Evolutionary conservation across 352 stramenopile genomes (phyloP).

Genomic region (Phytophthora syringae): DNA sequence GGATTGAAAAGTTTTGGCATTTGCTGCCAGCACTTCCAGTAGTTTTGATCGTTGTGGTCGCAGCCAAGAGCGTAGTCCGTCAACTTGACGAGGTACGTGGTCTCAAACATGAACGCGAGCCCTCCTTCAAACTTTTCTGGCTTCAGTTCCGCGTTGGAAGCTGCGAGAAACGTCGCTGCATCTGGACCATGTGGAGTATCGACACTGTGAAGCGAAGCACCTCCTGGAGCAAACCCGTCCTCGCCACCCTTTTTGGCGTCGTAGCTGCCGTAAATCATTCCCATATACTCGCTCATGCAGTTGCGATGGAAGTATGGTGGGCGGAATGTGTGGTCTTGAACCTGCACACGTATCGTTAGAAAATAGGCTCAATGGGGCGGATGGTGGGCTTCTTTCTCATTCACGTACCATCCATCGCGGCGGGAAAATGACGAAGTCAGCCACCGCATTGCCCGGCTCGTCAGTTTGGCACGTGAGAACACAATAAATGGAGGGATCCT

Average conservation of each 20-base stretch:
- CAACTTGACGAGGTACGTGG: conserved; percentile 91
- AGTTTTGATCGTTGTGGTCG: conserved; percentile 90
- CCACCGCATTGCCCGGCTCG: conserved; percentile 93
- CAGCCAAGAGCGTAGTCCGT: conserved; percentile 89
- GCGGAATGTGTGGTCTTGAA: conserved; percentile 93
- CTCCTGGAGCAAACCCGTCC: conserved; percentile 92
- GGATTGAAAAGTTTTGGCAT: conserved; percentile 91
- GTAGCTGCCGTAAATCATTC: conserved; percentile 96
- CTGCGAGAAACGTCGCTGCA: conserved; percentile 90
- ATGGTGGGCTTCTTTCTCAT: not conserved
- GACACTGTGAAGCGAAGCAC: conserved; percentile 91
- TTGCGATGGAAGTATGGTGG: conserved; percentile 97
- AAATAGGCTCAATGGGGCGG: not conserved
- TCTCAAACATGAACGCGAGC: conserved; percentile 99
- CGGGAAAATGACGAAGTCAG: conserved; percentile 98
- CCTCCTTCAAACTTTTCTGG: conserved; percentile 93
- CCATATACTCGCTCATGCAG: conserved; percentile 98
- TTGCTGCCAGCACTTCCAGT: conserved; percentile 94
- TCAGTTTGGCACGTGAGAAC: conserved; percentile 95
- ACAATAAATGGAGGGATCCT: conserved; percentile 97
- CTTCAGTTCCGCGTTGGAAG: conserved; percentile 80
- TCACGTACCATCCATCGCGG: conserved; percentile 92
- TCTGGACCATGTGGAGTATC: conserved; percentile 95
- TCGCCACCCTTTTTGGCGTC: conserved; percentile 93
- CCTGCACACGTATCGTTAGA: conserved; percentile 16